phyloP scores from a whole-genome alignment of 495 filamentous ascomycete genomes.

The Terfezia boudieri region DNA sequence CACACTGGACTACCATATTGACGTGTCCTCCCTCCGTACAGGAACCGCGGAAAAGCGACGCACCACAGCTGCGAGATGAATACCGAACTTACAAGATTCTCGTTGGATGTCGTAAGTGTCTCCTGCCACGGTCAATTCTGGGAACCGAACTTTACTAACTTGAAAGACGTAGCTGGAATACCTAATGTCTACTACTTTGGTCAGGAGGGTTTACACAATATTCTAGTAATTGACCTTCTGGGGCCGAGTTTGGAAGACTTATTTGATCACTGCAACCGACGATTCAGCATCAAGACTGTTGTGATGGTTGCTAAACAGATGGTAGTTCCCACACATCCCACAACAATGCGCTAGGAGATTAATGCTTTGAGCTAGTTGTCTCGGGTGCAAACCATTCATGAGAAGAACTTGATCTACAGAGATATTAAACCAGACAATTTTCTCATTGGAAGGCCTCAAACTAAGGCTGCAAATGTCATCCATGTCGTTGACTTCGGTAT shows the following conservation, averaged over 20 bases:
- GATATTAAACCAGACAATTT: slow-evolving; percentile 99
- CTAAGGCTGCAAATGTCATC: slow-evolving; percentile 91
- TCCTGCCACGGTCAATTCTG: slow-evolving; percentile 4
- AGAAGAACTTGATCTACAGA: slow-evolving; percentile 98
- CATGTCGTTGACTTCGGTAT: slow-evolving; percentile 99
- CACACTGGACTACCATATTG: not conserved
- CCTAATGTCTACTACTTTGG: slow-evolving; percentile 99
- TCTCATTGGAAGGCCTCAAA: slow-evolving; percentile 79
- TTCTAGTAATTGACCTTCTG: slow-evolving; percentile 92
- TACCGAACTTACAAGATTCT: slow-evolving; percentile 99
- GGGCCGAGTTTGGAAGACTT: slow-evolving; percentile 92
- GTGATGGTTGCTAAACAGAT: slow-evolving; percentile 99
- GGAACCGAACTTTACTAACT: slow-evolving; percentile 3
- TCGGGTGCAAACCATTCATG: slow-evolving; percentile 95
- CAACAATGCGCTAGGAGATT: slow-evolving; percentile 2
- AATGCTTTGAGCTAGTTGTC: slow-evolving; percentile 41
- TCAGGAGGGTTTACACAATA: slow-evolving; percentile 97
- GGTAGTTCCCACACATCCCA: slow-evolving; percentile 30
- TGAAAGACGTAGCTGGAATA: slow-evolving; percentile 50
- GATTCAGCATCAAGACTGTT: slow-evolving; percentile 91
- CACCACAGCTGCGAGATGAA: slow-evolving; percentile 92
- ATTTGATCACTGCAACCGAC: slow-evolving; percentile 90
- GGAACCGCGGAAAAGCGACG: slow-evolving; percentile 98
- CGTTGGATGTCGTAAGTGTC: slow-evolving; percentile 86
- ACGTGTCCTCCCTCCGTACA: slow-evolving; percentile 18